Evolutionary conservation across 2,329 filamentous ascomycete species (phyloP).

Genomic region (Xylaria sp.): DNA sequence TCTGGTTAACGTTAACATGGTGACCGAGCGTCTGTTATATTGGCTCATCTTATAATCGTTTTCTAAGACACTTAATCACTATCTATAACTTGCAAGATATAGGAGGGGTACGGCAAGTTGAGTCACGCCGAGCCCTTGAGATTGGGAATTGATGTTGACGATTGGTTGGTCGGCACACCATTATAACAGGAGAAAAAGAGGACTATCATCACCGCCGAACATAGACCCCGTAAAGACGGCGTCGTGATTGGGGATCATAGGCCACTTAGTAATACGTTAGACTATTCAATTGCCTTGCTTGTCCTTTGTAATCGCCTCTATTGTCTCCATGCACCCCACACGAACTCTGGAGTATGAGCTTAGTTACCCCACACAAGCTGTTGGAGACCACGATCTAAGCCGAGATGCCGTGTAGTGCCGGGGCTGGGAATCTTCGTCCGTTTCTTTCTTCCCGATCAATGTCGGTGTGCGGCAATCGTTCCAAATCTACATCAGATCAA

Average conservation of each 20-base stretch:
- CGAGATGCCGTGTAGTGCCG: conserved; percentile 20
- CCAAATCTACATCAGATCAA: not conserved
- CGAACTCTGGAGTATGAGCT: conserved; percentile 4
- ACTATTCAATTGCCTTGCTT: not conserved
- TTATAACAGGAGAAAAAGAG: not conserved
- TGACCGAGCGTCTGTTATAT: not conserved
- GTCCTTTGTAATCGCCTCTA: not conserved
- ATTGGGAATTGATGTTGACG: not conserved
- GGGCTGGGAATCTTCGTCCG: conserved; percentile 12
- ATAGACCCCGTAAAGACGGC: not conserved
- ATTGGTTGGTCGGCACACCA: conserved; percentile 26
- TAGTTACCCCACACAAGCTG: conserved; percentile 33
- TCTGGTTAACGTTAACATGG: not conserved
- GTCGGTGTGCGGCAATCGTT: conserved; percentile 1
- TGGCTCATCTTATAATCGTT: conserved; percentile 14
- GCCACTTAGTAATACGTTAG: not conserved
- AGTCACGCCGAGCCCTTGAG: conserved; percentile 24
- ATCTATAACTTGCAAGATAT: not conserved
- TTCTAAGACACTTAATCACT: no score
- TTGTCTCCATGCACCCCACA: conserved; percentile 25
- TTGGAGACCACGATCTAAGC: conserved; percentile 14
- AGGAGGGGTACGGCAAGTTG: conserved; percentile 18
- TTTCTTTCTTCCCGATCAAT: not conserved
- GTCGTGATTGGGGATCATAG: not conserved
- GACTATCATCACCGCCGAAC: not conserved